Evolutionary conservation across 306 rosid species (phyloP).

Genomic region (Canavalia gladiata): DNA sequence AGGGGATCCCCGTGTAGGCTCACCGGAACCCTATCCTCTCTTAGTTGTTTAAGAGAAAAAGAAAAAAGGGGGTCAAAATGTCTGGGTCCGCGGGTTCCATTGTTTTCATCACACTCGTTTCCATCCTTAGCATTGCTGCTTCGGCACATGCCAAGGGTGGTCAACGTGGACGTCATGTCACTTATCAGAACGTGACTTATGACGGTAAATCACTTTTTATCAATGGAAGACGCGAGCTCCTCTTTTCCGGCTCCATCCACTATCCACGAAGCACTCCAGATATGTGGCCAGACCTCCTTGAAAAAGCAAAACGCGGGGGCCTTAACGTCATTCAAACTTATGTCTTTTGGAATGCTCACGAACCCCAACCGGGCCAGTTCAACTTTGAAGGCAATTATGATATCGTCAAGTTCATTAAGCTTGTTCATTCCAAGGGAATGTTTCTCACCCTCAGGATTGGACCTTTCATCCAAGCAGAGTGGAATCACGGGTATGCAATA

Average conservation of each 20-base stretch:
- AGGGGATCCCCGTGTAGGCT: constrained; percentile 30
- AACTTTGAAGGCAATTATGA: constrained; percentile 74
- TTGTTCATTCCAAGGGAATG: constrained; percentile 63
- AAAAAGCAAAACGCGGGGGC: constrained; percentile 81
- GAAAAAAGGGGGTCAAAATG: too few relatives aligned
- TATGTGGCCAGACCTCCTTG: constrained; percentile 79
- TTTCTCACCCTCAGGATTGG: constrained; percentile 80
- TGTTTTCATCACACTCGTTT: neutral
- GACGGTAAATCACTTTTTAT: constrained; percentile 57
- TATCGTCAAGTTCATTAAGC: constrained; percentile 72
- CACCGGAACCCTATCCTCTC: neutral
- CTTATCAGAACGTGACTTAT: constrained; percentile 55
- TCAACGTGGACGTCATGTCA: neutral
- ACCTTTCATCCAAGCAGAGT: constrained; percentile 96
- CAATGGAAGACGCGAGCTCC: constrained; percentile 71
- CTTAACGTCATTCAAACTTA: constrained; percentile 86
- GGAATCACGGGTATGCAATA: constrained; percentile 85
- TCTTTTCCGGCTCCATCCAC: constrained; percentile 89
- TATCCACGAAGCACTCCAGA: constrained; percentile 83
- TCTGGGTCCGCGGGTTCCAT: too few relatives aligned
- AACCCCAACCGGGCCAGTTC: constrained; percentile 76
- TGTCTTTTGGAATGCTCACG: constrained; percentile 92
- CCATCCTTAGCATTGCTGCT: constrained; percentile 23
- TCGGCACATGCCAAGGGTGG: neutral
- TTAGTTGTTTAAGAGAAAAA: too few relatives aligned